phyloP scores from a whole-genome alignment of 148 eudicot species.

The Amaranthus palmeri region DNA sequence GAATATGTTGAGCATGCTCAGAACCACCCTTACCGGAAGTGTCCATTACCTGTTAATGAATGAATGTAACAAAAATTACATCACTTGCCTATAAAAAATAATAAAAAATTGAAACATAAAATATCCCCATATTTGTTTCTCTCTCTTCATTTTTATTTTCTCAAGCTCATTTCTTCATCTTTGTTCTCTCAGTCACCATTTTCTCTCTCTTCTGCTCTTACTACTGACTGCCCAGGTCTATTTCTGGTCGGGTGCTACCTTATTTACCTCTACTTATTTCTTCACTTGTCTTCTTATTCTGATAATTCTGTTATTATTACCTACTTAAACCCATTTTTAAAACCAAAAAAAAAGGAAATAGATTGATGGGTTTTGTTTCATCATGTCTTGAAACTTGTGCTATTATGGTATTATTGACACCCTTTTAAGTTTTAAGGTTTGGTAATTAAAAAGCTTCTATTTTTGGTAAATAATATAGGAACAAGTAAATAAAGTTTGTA shows the following conservation, averaged over 20 bases:
- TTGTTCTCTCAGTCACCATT: neutral
- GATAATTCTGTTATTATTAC: too few species aligned
- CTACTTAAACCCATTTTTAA: too few species aligned
- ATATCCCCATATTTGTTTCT: neutral
- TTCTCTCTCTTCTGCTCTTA: constrained; percentile 24
- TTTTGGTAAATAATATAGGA: neutral
- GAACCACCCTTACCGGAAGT: too few species aligned
- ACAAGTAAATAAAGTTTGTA: neutral
- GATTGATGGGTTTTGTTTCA: constrained; percentile 10
- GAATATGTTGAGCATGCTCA: too few species aligned
- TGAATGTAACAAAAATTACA: too few species aligned
- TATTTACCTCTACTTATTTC: constrained; percentile 12
- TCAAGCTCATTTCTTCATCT: neutral
- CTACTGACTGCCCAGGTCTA: constrained; percentile 38
- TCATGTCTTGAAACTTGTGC: constrained; percentile 31
- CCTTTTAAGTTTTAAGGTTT: neutral
- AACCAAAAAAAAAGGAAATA: too few species aligned
- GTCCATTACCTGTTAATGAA: too few species aligned
- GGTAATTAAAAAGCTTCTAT: neutral
- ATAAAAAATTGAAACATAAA: too few species aligned
- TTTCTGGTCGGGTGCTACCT: constrained; percentile 38
- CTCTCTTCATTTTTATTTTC: neutral
- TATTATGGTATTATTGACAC: constrained; percentile 17
- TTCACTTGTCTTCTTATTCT: neutral
- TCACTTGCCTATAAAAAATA: neutral